Conservation (phyloP, 805 yeast species). For the Saccharomycopsis sp. region DNA sequence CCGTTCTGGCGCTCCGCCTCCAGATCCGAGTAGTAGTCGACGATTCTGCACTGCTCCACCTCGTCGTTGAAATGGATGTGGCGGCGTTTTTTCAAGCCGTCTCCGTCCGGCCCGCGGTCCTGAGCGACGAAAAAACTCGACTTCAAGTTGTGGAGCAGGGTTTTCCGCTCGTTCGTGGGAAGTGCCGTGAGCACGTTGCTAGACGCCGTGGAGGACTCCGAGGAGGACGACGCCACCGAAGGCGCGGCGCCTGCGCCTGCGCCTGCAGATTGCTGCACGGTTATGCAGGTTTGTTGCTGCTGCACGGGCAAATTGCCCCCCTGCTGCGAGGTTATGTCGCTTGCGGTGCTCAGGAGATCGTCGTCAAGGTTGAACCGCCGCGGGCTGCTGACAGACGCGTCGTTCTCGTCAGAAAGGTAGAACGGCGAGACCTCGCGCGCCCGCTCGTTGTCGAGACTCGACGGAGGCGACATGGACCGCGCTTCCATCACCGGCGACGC, state of each 20-base stretch:
- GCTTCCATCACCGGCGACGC: neutral
- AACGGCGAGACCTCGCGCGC: neutral
- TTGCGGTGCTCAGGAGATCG: neutral
- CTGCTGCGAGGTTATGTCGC: neutral
- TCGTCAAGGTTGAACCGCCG: neutral
- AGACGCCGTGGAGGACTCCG: neutral
- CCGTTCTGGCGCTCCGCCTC: conserved; percentile 29
- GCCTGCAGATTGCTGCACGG: too few species aligned
- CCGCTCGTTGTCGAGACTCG: neutral
- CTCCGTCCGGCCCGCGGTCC: conserved; percentile 1
- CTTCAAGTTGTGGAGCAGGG: conserved; percentile 7
- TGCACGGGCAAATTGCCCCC: too few species aligned
- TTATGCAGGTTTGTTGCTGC: neutral
- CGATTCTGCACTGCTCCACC: conserved; percentile 89
- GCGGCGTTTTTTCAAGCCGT: conserved; percentile 31
- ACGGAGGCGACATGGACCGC: neutral
- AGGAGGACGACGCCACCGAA: neutral
- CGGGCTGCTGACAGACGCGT: neutral
- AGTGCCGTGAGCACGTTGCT: too few species aligned
- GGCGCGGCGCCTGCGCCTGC: neutral
- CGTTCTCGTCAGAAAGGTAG: neutral
- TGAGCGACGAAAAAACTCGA: conserved; percentile 17
- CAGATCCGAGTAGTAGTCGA: conserved; percentile 36
- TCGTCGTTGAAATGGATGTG: conserved; percentile 91
- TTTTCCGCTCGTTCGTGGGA: neutral